Conservation (phyloP, 2,329 filamentous ascomycete species). For the Sporothrix variecibatus region DNA sequence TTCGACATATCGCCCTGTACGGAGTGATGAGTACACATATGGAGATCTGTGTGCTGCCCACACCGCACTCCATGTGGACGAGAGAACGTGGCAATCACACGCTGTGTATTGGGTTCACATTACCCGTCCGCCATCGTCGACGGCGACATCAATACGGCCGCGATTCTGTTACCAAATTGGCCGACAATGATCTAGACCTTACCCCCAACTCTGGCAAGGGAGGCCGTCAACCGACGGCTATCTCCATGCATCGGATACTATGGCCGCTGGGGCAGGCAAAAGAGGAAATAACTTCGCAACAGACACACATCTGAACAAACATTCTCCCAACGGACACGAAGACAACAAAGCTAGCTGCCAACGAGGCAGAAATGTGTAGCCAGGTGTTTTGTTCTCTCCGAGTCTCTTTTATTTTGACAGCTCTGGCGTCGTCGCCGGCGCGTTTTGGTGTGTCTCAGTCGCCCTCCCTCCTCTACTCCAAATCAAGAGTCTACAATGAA, state of each 20-base stretch:
- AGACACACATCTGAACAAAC: neutral
- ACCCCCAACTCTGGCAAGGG: neutral
- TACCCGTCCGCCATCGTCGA: neutral
- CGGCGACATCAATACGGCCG: neutral
- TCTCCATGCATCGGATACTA: neutral
- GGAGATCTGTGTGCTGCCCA: neutral
- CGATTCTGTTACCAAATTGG: neutral
- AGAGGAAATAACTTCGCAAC: neutral
- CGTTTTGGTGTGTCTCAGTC: slow-evolving; percentile 10
- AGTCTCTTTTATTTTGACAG: neutral
- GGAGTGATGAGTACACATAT: too few species aligned
- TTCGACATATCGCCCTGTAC: neutral
- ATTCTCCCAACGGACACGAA: neutral
- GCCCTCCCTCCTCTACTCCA: neutral
- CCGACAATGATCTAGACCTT: neutral
- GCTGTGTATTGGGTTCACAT: neutral
- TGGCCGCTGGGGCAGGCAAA: neutral
- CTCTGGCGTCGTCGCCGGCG: slow-evolving; percentile 4
- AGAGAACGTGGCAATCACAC: neutral
- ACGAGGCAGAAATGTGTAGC: neutral
- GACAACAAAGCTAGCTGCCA: neutral
- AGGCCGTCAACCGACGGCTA: neutral
- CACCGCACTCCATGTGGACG: neutral
- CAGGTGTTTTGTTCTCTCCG: neutral
- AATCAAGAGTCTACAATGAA: neutral